These are phyloP conservation scores for Aspergillus diversus DNA, from an alignment of 495 filamentous ascomycete species.

Conservation along the genomic window DNA sequence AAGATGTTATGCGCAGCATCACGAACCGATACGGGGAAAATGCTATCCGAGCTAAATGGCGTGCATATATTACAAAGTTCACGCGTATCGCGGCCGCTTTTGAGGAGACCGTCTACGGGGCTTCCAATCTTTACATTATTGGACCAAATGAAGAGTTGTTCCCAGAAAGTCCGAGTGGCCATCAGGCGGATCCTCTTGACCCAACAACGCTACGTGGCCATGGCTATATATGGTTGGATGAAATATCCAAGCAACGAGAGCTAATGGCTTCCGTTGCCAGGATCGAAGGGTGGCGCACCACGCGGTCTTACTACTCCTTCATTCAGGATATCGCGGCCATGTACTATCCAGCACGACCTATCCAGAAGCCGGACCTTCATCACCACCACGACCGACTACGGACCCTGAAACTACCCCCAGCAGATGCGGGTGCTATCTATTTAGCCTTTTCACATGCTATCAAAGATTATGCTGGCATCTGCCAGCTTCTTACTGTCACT, in stretches of 20 bases:
- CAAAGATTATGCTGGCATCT: conserved; percentile 83
- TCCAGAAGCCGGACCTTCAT: conserved; percentile 82
- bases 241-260: conserved; percentile 76
- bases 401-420: conserved; percentile 69
- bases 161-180: conserved; percentile 52
- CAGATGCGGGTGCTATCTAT: conserved; percentile 78
- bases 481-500: conserved; percentile 81
- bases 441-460: conserved; percentile 75
- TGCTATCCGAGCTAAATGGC: conserved; percentile 86
- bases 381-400: conserved; percentile 92
- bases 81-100: conserved; percentile 90
- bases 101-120: conserved; percentile 92
- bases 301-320: conserved; percentile 91
- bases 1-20: conserved; percentile 79
- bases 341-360: conserved; percentile 62
- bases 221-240: conserved; percentile 93
- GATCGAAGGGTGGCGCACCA: conserved; percentile 95
- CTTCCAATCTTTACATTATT: conserved; percentile 86
- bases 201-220: conserved; percentile 74
- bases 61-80: conserved; percentile 88
- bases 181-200: conserved; percentile 48
- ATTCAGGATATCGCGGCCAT: conserved; percentile 74
- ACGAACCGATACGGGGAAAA: conserved; percentile 84
- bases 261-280: conserved; percentile 85
- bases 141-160: conserved; percentile 55